phyloP scores from a whole-genome alignment of 78 protist species.

The Anaeramoeba flamelloides region DNA sequence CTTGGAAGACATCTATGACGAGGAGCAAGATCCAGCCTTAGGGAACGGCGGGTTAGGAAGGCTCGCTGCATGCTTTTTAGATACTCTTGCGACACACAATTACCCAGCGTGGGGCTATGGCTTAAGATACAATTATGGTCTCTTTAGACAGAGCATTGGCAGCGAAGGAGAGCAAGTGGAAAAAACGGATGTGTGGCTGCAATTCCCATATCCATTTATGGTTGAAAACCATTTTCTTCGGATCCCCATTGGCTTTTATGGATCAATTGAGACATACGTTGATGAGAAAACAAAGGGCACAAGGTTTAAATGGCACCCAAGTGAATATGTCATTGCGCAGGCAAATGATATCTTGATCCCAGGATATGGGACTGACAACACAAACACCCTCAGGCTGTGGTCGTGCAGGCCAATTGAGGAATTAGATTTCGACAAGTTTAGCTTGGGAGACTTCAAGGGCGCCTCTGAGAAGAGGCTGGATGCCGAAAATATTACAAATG shows the following conservation, averaged over 20 bases:
- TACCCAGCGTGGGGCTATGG: constrained; percentile 76
- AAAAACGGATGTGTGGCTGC: constrained; percentile 28
- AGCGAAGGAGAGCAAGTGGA: constrained; percentile 39
- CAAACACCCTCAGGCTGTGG: constrained; percentile 82
- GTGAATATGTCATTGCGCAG: constrained; percentile 40
- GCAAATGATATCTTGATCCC: constrained; percentile 70
- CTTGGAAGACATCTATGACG: constrained; percentile 33
- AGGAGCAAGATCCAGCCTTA: constrained; percentile 84
- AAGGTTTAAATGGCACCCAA: constrained; percentile 47
- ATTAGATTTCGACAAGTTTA: constrained; percentile 54
- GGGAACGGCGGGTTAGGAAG: constrained; percentile 95
- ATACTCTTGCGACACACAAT: constrained; percentile 70
- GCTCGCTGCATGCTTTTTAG: constrained; percentile 77
- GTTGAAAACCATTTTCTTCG: constrained; percentile 49
- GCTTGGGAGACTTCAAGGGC: constrained; percentile 63
- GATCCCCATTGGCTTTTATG: constrained; percentile 49
- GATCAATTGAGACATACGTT: no score
- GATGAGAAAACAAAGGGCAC: neutral
- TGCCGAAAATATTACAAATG: constrained; percentile 63
- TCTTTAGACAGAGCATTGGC: constrained; percentile 70
- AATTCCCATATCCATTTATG: constrained; percentile 78
- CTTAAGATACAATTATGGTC: constrained; percentile 48
- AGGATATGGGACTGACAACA: constrained; percentile 64
- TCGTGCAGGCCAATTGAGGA: constrained; percentile 46
- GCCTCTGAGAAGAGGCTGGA: constrained; percentile 58